A percentile compares a stretch with the other conserved stretches of the same genome.
These are phyloP conservation scores for Teratosphaeria viscida DNA, from an alignment of 2,329 filamentous ascomycete genomes.

Conservation along the genomic window DNA sequence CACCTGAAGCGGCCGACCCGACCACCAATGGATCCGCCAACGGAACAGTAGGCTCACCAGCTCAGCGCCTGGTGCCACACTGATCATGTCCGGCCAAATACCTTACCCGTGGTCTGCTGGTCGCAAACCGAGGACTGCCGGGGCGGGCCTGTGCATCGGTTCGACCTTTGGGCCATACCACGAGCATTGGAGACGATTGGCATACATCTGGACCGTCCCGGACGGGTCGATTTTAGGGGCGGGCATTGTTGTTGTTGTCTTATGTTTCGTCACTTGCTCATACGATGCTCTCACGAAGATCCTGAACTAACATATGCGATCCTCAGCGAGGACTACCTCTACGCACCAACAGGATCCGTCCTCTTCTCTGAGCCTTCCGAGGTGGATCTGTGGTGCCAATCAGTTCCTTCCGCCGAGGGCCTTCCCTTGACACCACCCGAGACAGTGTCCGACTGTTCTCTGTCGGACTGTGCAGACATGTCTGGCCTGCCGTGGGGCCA, in stretches of 20 bases:
- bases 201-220: neutral
- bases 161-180: neutral
- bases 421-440: constrained; percentile 23
- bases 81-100: neutral
- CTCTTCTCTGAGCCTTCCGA: constrained; percentile 21
- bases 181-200: neutral
- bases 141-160: neutral
- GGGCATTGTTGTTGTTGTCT: neutral
- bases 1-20: neutral
- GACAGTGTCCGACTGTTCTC: constrained; percentile 19
- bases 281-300: neutral
- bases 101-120: neutral
- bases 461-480: constrained; percentile 21
- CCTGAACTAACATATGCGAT: neutral
- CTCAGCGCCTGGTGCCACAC: neutral
- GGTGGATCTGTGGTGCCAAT: constrained; percentile 22
- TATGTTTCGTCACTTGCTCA: neutral
- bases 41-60: neutral
- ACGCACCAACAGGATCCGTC: constrained; percentile 16
- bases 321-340: constrained; percentile 20
- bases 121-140: neutral
- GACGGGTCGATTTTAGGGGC: neutral
- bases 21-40: neutral
- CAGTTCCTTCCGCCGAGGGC: constrained; percentile 13
- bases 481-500: constrained; percentile 16